Conservation (phyloP, 352 stramenopile species). For the Globisporangium cederbergense region DNA sequence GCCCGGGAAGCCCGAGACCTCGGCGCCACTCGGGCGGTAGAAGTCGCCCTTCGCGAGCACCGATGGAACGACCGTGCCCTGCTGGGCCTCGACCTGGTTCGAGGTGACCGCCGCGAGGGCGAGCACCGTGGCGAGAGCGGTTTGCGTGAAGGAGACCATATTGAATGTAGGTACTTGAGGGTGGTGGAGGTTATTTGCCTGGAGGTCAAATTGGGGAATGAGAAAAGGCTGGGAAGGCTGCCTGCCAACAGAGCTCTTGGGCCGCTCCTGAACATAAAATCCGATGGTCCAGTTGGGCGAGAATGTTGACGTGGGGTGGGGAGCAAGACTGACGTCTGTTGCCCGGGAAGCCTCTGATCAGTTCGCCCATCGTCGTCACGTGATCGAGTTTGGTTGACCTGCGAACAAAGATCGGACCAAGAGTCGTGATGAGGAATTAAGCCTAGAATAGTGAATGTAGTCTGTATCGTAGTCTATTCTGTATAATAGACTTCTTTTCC, state of each 20-base stretch:
- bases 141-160: not conserved
- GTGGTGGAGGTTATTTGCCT: not conserved
- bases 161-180: not conserved
- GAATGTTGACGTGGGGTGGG: too few species aligned
- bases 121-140: not conserved
- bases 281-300: not conserved
- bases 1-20: constrained; percentile 19
- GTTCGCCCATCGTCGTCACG: not conserved
- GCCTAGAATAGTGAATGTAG: not conserved
- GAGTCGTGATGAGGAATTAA: not conserved
- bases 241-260: too few species aligned
- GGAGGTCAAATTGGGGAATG: constrained; percentile 7
- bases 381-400: not conserved
- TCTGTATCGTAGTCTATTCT: not conserved
- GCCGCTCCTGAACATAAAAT: not conserved
- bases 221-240: not conserved
- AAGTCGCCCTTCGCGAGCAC: constrained; percentile 10
- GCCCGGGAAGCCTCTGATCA: not conserved
- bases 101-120: not conserved
- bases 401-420: not conserved
- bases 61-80: not conserved
- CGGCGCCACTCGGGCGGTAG: constrained; percentile 19
- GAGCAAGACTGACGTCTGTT: not conserved
- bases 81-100: not conserved
- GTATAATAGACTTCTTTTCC: not conserved